Conservation (phyloP, 257 asterid species). For the Jacaranda copaia region DNA sequence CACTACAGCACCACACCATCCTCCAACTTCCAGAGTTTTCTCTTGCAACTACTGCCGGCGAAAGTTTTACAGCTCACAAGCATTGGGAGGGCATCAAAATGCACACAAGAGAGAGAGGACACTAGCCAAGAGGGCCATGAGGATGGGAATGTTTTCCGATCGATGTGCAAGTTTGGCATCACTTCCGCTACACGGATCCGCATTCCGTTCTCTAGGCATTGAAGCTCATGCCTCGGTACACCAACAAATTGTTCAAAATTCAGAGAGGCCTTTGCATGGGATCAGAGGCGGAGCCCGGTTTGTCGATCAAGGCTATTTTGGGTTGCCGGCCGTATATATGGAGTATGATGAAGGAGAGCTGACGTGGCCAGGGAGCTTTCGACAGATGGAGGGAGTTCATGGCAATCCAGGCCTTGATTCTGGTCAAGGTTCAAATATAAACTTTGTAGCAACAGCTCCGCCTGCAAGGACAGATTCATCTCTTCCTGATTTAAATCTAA, state of each 20-base stretch:
- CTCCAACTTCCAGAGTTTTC: conserved; percentile 68
- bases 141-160: conserved; percentile 85
- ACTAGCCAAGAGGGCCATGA: conserved; percentile 85
- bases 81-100: conserved; percentile 94
- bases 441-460: conserved; percentile 52
- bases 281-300: conserved; percentile 64
- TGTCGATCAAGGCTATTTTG: conserved; percentile 66
- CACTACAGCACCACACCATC: conserved; percentile 39
- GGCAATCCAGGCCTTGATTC: conserved; percentile 36
- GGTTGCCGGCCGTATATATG: conserved; percentile 62
- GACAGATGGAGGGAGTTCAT: conserved; percentile 61
- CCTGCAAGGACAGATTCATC: conserved; percentile 55
- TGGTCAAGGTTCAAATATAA: conserved; percentile 52
- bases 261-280: conserved; percentile 47
- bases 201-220: conserved; percentile 73
- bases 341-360: conserved; percentile 70
- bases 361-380: conserved; percentile 91
- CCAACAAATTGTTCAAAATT: conserved; percentile 47
- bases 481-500: conserved; percentile 82
- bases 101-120: conserved; percentile 96
- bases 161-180: conserved; percentile 86
- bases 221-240: conserved; percentile 82
- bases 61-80: conserved; percentile 94
- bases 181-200: conserved; percentile 80
- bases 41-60: conserved; percentile 93